Evolutionary conservation across 2,329 filamentous ascomycete species (phyloP), one percentile per base, ranked within the genome.

Genomic region (Clonostachys sp.): DNA sequence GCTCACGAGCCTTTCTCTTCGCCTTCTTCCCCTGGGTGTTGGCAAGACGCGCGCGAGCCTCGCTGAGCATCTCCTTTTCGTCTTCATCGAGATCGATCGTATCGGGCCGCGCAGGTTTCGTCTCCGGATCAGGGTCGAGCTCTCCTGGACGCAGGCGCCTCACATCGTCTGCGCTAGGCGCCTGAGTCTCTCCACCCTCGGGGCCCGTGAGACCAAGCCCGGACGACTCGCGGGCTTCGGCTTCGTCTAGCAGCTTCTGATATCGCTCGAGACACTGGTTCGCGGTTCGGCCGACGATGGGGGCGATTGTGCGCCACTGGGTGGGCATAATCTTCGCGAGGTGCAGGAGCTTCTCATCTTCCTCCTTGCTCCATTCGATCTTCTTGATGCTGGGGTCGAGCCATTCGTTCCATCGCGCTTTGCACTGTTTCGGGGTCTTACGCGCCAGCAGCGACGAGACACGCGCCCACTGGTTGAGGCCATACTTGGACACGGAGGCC

Each of bases 11-110:
- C 77, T 99, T 99, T 56, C 94, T 78, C 77, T 99, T 99, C 7
- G 94, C 94, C 73, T 99, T 99, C 72, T 99, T 99, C 64, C 94
- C 94, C 69, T 97, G 94, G 12, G 94, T 97, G 61, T 99, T 99
- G 53, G 94, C 94, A 54, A 99, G 74, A 71, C 94, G 90, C 48
- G 94, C 94, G 63, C 94, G 89, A 56, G 94, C 94, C 72, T 99
- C 94, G 64, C 91, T 96, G 61, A 99, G 71, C 94, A 99, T 99
- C 70, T 99, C 94, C 74, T 99, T 97, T 69, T 99, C 94, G 63
- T 99, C 94, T 65, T 99, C 94, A 63, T 99, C 94, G 59, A 99
- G 83, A 68, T 99, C 94, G 63, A 99, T 94, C 6, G 94, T 96
- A 66, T 99, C 94, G 38, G 94, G 94, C 50, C 91, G 81, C 35